Percentiles rank a stretch among this genome's conserved stretches.
Evolutionary conservation across 345 rosid genomes (phyloP).

Genomic region (Eucalyptus virginea): DNA sequence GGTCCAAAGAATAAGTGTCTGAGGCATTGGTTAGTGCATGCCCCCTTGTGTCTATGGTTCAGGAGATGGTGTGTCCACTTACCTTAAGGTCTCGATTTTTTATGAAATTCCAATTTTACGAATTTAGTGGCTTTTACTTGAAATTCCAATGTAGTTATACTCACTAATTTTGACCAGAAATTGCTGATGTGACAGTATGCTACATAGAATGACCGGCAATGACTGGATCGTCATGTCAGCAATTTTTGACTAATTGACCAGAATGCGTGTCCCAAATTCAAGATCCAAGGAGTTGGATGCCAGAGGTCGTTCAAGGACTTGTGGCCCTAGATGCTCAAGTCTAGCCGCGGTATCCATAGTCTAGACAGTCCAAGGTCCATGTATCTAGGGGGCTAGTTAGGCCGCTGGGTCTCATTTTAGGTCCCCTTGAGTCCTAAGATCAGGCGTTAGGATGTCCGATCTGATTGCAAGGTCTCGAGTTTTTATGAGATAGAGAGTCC

Average conservation of each 20-base stretch:
- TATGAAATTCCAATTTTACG: neutral
- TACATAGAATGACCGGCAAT: neutral
- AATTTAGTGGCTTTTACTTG: neutral
- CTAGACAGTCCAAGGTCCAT: neutral
- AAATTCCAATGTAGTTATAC: neutral
- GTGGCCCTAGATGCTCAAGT: no score
- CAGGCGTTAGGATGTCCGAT: no score
- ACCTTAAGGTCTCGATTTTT: no score
- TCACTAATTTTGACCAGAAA: neutral
- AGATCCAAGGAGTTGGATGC: neutral
- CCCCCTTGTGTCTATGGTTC: no score
- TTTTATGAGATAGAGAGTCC: neutral
- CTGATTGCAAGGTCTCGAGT: neutral
- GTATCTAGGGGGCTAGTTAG: neutral
- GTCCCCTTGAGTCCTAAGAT: neutral
- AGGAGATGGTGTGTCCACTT: no score
- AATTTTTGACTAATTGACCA: neutral
- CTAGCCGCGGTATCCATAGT: neutral
- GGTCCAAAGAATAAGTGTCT: no score
- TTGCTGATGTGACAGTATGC: fast-evolving
- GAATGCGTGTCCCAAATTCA: neutral
- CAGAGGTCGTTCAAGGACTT: fast-evolving
- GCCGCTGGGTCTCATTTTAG: neutral
- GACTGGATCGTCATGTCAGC: fast-evolving
- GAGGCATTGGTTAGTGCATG: no score